Evolutionary conservation across 2,329 filamentous ascomycete genomes (phyloP), one percentile per base, ranked within the genome.

Genomic region (Fusarium irregulare): DNA sequence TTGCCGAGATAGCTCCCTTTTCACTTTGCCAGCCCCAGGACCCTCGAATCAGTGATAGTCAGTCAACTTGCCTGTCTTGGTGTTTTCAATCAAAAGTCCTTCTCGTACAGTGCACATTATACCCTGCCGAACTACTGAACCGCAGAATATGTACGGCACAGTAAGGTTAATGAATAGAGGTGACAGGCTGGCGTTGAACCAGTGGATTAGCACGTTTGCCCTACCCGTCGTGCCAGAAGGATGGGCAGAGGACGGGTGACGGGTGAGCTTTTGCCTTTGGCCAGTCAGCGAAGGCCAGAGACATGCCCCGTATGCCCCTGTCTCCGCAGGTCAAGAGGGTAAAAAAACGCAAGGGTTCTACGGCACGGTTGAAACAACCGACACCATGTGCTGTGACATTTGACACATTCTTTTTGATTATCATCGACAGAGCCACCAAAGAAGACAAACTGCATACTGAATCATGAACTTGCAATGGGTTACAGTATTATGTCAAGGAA

Each of bases 281-380:
- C 63, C 63, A 66, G 63, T 66, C 47, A 47, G 23, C 59, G 20
- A 28, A 30, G 55, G 28, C 42, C 47, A 61, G 40, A 66, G 63
- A 66, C 63, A 66, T 66, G 54, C 25, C 56, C 41, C 32, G 27
- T 51, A 20, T 44, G 50, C 41, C 60, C 45, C 54, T 50, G 23
- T 45, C 60, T 48, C 54, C 34, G 41, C 28, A 44, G 20, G 32
- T 25, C 18, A 32, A 28, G 21, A 63, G 21, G 41, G 30, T n/a
- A 40, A 56, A 49, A 27, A 27, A 27, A 5, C n/a, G 20, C 32
- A 40, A 56, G 50, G 56, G 49, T 46, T 56, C 18, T 42, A 27
- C 18, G 32, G 23, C 34, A 41, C 25, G 23, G 49, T 51, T 42
- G 49, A 51, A 51, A 51, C 49, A 41, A 42, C 30, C 32, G 27